Conservation (phyloP, 306 rosid genomes). For the Quercus variabilis region DNA sequence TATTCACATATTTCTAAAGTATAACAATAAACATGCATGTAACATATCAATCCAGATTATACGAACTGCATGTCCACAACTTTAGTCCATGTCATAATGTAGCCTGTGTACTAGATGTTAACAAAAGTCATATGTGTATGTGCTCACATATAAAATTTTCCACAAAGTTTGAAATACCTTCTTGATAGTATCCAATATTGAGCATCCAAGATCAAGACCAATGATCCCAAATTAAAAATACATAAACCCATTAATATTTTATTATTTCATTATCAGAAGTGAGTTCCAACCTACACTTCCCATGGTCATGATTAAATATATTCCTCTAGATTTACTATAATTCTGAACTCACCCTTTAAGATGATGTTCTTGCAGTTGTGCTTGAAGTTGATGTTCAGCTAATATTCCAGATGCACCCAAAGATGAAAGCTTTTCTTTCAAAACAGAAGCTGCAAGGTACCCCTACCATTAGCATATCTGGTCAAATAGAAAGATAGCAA, state of each 20-base stretch:
- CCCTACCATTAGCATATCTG: constrained; percentile 33
- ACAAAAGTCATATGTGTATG: not conserved
- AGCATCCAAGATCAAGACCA: constrained; percentile 12
- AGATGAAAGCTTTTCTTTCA: constrained; percentile 84
- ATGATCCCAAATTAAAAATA: not conserved
- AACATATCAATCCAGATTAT: not conserved
- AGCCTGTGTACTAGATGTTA: not conserved
- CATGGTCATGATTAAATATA: constrained; percentile 1
- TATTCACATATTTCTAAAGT: not conserved
- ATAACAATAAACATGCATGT: not conserved
- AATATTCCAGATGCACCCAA: constrained; percentile 96
- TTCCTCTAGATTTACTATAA: constrained; percentile 7
- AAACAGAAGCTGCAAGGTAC: constrained; percentile 77
- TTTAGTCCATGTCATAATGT: not conserved
- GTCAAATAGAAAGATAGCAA: constrained; percentile 19
- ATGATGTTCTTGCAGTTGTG: constrained; percentile 93
- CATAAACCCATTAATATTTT: not conserved
- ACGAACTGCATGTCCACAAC: not conserved
- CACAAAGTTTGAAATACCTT: not conserved
- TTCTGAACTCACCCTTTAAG: constrained; percentile 67
- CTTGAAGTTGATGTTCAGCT: constrained; percentile 99
- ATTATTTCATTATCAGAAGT: not conserved
- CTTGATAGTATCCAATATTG: not conserved
- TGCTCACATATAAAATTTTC: not conserved
- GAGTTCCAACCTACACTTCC: constrained; percentile 16